phyloP scores from a whole-genome alignment of 2,329 filamentous ascomycete species.

The Hypoxylon sp. region DNA sequence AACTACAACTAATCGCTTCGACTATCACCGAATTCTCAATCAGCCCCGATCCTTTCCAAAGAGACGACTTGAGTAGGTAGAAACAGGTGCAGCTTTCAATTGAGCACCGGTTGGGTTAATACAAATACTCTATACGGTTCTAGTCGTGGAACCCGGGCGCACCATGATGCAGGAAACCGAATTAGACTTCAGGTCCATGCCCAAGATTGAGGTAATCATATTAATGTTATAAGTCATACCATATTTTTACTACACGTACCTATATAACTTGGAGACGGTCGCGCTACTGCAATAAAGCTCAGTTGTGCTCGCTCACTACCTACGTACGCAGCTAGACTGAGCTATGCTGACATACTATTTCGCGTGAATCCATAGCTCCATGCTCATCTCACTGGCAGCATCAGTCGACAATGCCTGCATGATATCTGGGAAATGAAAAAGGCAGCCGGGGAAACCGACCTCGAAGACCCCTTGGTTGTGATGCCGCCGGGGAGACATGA shows the following conservation, averaged over 20 bases:
- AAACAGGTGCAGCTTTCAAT: background rate
- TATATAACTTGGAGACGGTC: background rate
- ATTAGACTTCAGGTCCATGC: conserved; percentile 64
- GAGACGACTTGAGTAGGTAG: background rate
- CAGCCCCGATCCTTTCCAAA: background rate
- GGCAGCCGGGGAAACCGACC: conserved; percentile 63
- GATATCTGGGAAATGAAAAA: conserved; percentile 78
- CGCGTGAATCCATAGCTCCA: conserved; percentile 70
- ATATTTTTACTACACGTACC: background rate
- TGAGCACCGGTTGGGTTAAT: background rate
- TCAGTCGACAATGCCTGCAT: conserved; percentile 79
- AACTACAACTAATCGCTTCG: background rate
- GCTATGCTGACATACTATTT: conserved; percentile 22
- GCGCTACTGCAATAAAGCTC: background rate
- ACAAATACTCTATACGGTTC: background rate
- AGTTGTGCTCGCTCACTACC: background rate
- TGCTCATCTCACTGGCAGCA: conserved; percentile 84
- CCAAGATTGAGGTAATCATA: conserved; percentile 67
- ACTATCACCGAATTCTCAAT: background rate
- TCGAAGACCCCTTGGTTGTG: conserved; percentile 77
- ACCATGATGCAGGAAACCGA: conserved; percentile 27
- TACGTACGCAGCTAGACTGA: background rate
- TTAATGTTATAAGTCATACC: background rate
- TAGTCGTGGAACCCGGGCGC: background rate
- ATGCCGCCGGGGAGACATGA: conserved; percentile 81